These are phyloP conservation scores for Arabis alpina DNA, from an alignment of 345 rosid genomes.

Conservation along the genomic window DNA sequence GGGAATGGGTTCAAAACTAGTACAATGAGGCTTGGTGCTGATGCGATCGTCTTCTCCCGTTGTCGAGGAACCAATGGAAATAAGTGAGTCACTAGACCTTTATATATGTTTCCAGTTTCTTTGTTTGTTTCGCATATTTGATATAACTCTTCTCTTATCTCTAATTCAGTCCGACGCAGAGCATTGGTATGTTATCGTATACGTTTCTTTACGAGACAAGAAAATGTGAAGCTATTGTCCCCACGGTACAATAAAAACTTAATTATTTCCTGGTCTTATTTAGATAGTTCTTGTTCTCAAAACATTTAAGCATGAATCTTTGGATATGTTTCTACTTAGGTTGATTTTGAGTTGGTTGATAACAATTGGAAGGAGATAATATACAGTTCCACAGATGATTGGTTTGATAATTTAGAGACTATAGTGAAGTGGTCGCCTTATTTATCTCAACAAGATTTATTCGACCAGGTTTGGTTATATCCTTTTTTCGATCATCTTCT, in stretches of 20 bases:
- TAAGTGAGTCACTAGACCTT: slow-evolving; percentile 40
- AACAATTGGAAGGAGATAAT: slow-evolving; percentile 51
- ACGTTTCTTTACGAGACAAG: slow-evolving; percentile 64
- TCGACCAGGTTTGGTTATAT: slow-evolving; percentile 50
- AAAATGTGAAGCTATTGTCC: slow-evolving; percentile 78
- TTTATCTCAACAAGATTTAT: slow-evolving; percentile 48
- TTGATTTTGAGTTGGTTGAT: slow-evolving; percentile 61
- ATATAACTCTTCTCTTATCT: not conserved
- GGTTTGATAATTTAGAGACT: slow-evolving; percentile 57
- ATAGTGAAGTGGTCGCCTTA: slow-evolving; percentile 79
- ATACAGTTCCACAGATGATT: slow-evolving; percentile 52
- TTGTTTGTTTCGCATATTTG: not conserved
- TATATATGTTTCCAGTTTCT: not conserved
- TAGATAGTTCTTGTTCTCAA: not conserved
- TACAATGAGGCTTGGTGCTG: slow-evolving; percentile 92
- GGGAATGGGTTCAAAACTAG: slow-evolving; percentile 92
- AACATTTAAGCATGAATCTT: not conserved
- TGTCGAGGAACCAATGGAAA: slow-evolving; percentile 50
- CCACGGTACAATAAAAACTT: slow-evolving; percentile 55
- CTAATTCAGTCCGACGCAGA: slow-evolving; percentile 55
- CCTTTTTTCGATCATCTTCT: not conserved
- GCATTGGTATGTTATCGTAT: slow-evolving; percentile 76
- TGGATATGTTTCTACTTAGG: slow-evolving; percentile 40
- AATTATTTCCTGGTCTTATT: not conserved
- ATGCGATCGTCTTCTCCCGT: slow-evolving; percentile 77